Conservation (phyloP, 495 filamentous ascomycete genomes). For the Penicillium antarcticum region DNA sequence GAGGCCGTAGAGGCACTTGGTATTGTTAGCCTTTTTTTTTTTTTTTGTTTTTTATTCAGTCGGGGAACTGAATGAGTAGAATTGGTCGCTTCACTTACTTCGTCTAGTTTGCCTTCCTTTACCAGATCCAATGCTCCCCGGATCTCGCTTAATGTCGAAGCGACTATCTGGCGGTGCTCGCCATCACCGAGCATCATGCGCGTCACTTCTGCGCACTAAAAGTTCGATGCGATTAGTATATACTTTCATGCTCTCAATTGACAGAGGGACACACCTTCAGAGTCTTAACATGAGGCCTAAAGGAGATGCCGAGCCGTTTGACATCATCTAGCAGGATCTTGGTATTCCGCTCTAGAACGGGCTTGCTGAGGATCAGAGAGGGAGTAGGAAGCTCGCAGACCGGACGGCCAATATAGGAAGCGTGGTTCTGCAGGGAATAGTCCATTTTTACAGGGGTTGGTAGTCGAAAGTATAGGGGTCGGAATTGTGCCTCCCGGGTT, state of each 20-base stretch:
- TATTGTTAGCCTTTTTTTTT: not conserved
- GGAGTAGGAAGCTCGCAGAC: constrained; percentile 29
- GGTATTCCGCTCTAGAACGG: constrained; percentile 28
- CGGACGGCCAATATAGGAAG: constrained; percentile 27
- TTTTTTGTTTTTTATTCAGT: not conserved
- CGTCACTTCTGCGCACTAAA: constrained; percentile 28
- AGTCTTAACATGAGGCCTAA: constrained; percentile 37
- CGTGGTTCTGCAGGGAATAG: constrained; percentile 21
- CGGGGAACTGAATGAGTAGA: not conserved
- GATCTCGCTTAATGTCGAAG: constrained; percentile 31
- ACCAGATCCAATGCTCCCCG: constrained; percentile 27
- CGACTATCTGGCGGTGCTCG: constrained; percentile 28
- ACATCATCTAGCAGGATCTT: constrained; percentile 30
- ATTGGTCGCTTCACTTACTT: constrained; percentile 12
- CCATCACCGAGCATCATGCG: constrained; percentile 33
- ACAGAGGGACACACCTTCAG: constrained; percentile 22
- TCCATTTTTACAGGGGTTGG: constrained; percentile 17
- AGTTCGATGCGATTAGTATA: constrained; percentile 1
- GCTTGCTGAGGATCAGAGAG: constrained; percentile 29
- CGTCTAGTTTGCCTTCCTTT: constrained; percentile 30
- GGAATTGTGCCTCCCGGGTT: not conserved
- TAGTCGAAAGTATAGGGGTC: not conserved
- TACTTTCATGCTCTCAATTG: too few relatives aligned
- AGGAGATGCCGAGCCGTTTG: constrained; percentile 24
- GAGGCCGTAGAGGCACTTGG: constrained; percentile 31